These are phyloP conservation scores for Trichophyton equinum DNA, from an alignment of 2,329 filamentous ascomycete genomes.

Conservation along the genomic window DNA sequence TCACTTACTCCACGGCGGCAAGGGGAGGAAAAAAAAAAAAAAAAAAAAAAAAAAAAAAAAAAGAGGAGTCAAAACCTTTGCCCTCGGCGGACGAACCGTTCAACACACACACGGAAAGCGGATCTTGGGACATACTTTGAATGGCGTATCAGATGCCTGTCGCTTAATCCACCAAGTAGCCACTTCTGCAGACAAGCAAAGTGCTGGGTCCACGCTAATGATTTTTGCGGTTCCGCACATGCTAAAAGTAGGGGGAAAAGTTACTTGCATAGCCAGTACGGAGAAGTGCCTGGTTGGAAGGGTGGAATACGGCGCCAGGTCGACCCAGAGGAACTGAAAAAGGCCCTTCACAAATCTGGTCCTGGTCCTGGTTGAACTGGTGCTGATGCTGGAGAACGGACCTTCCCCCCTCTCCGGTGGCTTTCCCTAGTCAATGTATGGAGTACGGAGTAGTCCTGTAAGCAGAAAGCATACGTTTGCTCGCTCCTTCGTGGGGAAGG, in stretches of 20 bases:
- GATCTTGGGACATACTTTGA: not conserved
- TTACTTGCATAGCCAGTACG: not conserved
- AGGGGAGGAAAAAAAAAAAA: not conserved
- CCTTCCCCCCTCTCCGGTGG: not conserved
- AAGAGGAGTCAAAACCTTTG: not conserved
- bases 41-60: not conserved
- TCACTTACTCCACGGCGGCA: not conserved
- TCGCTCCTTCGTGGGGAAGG: not conserved
- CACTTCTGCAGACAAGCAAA: conserved; percentile 1
- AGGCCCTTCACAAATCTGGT: not conserved
- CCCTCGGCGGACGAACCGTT: not conserved
- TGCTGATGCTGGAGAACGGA: not conserved
- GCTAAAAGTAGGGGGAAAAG: not conserved
- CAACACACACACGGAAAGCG: not conserved
- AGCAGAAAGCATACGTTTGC: not conserved
- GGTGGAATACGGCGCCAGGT: not conserved
- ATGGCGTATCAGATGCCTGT: not conserved
- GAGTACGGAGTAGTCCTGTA: too few relatives aligned
- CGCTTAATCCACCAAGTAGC: conserved; percentile 3
- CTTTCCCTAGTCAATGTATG: not conserved
- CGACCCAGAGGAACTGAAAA: not conserved
- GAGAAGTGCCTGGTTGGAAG: not conserved
- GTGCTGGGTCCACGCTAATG: not conserved
- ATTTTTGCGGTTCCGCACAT: not conserved
- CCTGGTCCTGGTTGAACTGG: not conserved